Percentiles rank a stretch among this genome's conserved stretches.
Conservation (phyloP, 2,329 filamentous ascomycete species). For the Talaromyces amestolkiae region DNA sequence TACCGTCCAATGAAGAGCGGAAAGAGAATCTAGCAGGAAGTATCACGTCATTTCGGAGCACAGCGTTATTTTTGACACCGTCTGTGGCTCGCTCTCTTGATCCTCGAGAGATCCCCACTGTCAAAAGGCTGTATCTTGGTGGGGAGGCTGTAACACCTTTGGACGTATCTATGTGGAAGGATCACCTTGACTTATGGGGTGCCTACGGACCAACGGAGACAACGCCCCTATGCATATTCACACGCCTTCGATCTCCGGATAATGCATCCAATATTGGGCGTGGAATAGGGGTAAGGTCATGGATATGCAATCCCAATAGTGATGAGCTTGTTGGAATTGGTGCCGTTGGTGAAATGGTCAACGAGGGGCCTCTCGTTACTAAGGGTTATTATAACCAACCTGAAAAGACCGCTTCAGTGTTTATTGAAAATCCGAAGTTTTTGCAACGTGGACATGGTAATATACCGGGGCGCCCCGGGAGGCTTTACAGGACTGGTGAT, state of each 20-base stretch:
- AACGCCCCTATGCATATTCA: background rate
- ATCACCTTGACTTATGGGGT: constrained; percentile 24
- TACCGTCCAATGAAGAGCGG: constrained; percentile 50
- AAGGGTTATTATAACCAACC: constrained; percentile 30
- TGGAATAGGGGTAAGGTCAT: constrained; percentile 23
- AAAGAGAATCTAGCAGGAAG: constrained; percentile 24
- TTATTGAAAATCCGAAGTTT: constrained; percentile 22
- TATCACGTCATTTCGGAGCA: constrained; percentile 52
- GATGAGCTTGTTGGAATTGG: constrained; percentile 39
- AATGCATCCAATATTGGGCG: constrained; percentile 20
- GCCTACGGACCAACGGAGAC: constrained; percentile 15
- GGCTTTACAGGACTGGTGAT: constrained; percentile 38
- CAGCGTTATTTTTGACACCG: constrained; percentile 59
- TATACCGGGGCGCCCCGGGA: constrained; percentile 24
- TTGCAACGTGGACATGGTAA: constrained; percentile 22
- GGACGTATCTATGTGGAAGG: constrained; percentile 40
- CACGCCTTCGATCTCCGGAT: background rate
- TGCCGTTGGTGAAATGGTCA: constrained; percentile 41
- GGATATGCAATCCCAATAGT: constrained; percentile 50
- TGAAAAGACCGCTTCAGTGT: constrained; percentile 26
- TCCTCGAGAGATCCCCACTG: constrained; percentile 24
- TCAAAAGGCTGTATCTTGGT: constrained; percentile 42
- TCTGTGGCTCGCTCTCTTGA: constrained; percentile 53
- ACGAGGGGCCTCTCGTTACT: constrained; percentile 37
- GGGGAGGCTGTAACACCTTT: constrained; percentile 43